A percentile compares a stretch with the other conserved stretches of the same genome.
Evolutionary conservation across 306 rosid species (phyloP).

Genomic region (Quercus rubra): DNA sequence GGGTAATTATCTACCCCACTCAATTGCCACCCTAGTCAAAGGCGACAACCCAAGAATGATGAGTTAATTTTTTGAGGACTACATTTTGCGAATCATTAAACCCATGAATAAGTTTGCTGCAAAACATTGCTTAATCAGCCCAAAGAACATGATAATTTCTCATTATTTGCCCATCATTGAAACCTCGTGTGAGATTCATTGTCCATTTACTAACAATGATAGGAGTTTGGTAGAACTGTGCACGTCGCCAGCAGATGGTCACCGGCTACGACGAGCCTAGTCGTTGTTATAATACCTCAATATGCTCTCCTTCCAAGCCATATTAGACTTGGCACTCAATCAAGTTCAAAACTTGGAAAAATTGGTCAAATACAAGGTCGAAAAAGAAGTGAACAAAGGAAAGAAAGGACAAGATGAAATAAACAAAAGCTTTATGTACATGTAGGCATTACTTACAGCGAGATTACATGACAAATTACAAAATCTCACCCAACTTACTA

Average conservation of each 20-base stretch:
- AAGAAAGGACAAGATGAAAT: neutral
- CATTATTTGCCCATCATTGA: too few species aligned
- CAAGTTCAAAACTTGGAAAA: neutral
- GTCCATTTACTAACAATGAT: too few species aligned
- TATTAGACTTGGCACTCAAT: neutral
- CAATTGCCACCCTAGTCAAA: too few species aligned
- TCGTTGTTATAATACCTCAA: neutral
- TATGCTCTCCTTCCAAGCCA: neutral
- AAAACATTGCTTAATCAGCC: too few species aligned
- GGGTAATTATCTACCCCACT: too few species aligned
- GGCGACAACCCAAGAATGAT: too few species aligned
- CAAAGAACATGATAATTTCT: too few species aligned
- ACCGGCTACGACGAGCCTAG: neutral
- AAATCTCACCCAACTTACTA: conserved; percentile 9
- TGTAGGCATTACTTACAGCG: neutral
- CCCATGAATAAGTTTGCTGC: too few species aligned
- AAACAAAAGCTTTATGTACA: neutral
- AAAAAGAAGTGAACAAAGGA: neutral
- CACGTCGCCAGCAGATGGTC: neutral
- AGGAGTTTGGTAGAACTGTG: too few species aligned
- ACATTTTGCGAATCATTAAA: too few species aligned
- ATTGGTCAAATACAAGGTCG: neutral
- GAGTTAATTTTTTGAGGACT: too few species aligned
- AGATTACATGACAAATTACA: neutral
- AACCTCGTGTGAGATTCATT: too few species aligned